These are phyloP conservation scores for Colletotrichum tropicale DNA, from an alignment of 2,329 filamentous ascomycete species.

Conservation along the genomic window DNA sequence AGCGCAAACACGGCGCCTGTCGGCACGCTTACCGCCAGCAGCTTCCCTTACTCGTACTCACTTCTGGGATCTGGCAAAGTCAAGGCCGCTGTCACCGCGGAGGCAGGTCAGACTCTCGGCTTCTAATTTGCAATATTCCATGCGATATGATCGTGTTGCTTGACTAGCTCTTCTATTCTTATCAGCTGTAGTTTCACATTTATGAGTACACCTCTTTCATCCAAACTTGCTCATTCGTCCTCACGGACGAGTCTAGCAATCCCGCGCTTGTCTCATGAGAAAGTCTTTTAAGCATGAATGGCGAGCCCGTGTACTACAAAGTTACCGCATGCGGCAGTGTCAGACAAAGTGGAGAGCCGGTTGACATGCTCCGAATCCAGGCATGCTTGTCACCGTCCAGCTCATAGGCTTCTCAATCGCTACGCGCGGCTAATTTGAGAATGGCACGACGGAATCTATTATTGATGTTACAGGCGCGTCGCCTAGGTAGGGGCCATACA, in stretches of 20 bases:
- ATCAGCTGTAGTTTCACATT: neutral
- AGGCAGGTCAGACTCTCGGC: slow-evolving; percentile 36
- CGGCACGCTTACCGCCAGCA: slow-evolving; percentile 50
- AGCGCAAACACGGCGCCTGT: slow-evolving; percentile 49
- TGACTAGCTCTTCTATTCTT: neutral
- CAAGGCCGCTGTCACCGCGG: slow-evolving; percentile 38
- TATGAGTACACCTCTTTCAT: neutral
- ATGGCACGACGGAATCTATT: rapidly evolving
- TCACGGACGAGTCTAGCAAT: neutral
- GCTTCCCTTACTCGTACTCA: slow-evolving; percentile 50
- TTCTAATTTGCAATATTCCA: neutral
- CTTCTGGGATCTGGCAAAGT: slow-evolving; percentile 47
- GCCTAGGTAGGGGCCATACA: rapidly evolving
- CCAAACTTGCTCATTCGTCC: neutral
- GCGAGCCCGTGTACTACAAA: neutral
- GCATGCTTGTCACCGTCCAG: neutral
- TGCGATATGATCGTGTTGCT: neutral
- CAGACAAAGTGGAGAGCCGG: neutral
- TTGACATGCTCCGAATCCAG: neutral
- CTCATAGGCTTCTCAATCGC: neutral
- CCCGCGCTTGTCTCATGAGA: neutral
- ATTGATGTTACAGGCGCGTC: neutral
- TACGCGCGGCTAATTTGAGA: neutral
- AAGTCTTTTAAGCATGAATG: neutral
- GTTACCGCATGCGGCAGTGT: neutral